Evolutionary conservation across 2,329 filamentous ascomycete species (phyloP), one percentile per base, ranked within the genome.

Genomic region (Colletotrichum sp.): DNA sequence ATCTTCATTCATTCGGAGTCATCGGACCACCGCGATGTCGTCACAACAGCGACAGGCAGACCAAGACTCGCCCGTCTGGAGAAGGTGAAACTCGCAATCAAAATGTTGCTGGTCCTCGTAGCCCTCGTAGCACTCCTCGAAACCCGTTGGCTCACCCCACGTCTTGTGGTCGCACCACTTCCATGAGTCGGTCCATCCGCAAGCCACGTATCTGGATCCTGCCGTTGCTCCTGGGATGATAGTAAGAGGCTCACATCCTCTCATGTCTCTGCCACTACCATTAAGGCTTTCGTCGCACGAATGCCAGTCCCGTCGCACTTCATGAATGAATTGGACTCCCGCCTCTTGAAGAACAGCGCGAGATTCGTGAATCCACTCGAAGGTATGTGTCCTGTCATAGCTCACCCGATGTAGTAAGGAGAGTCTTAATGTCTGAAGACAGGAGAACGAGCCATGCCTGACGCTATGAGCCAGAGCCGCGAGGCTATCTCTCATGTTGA

Each of bases 21-120:
- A 13, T 49, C 44, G 0, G 0, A 21, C 0, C n/a, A 49, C 44
- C n/a, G 44, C 44, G 3, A 49, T 21, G 10, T 49, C 44, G 44
- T 21, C 44, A 49, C 44, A 49, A 21, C 44, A 49, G 44, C 3
- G 9, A 21, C 44, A 49, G 44, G 5, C n/a, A 9, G 44, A 49
- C 44, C 9, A 21, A 49, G 44, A 49, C 44, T 49, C n/a, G 18
- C 44, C 44, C 9, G 44, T 49, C 44, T 49, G 44, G n/a, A 49
- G 44, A 49, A 49, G 44, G 10, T 49, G 44, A 13, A 21, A 49
- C n/a, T 49, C 6, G 44, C 44, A 21, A 12, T 21, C 6, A 36
- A 36, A 36, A 36, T 36, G 34, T 36, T 36, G 34, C 15, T 36
- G 7, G 34, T 36, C 34, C 15, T 36, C 34, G 34, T 36, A 36